Conservation (phyloP, 768 basidiomycete species). For the Antrodiella citrinella region DNA sequence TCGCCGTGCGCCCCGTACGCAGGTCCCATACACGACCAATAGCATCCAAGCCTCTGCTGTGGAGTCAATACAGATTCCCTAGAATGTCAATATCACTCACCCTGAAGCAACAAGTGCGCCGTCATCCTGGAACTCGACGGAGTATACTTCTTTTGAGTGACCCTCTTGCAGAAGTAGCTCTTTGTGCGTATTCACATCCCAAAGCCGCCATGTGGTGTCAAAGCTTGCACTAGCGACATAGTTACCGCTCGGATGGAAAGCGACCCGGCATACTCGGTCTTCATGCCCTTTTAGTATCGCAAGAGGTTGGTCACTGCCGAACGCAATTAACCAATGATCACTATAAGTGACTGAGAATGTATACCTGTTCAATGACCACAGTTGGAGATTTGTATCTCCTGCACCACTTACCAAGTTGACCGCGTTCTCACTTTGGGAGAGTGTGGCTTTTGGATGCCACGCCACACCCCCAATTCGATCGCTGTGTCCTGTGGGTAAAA, state of each 20-base stretch:
- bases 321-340: not conserved
- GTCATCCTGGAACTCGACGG: constrained; percentile 93
- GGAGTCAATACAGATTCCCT: constrained; percentile 2
- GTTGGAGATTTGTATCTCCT: constrained; percentile 74
- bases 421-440: constrained; percentile 49
- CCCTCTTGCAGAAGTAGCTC: constrained; percentile 92
- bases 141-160: constrained; percentile 93
- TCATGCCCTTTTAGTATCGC: constrained; percentile 82
- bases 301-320: constrained; percentile 37
- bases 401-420: constrained; percentile 90
- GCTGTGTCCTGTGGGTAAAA: constrained; percentile 52
- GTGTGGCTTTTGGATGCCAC: constrained; percentile 93
- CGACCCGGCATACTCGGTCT: constrained; percentile 86
- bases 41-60: constrained; percentile 80
- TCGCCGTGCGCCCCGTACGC: constrained; percentile 89
- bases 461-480: constrained; percentile 94
- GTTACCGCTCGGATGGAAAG: constrained; percentile 92
- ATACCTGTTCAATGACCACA: constrained; percentile 86
- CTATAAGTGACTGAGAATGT: constrained; percentile 8
- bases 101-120: constrained; percentile 91
- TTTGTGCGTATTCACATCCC: constrained; percentile 80
- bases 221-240: constrained; percentile 94
- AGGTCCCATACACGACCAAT: constrained; percentile 98
- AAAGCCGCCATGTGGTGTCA: constrained; percentile 95
- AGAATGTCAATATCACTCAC: constrained; percentile 38